Conservation (phyloP, 2,329 filamentous ascomycete genomes). For the Phyllachora maydis region DNA sequence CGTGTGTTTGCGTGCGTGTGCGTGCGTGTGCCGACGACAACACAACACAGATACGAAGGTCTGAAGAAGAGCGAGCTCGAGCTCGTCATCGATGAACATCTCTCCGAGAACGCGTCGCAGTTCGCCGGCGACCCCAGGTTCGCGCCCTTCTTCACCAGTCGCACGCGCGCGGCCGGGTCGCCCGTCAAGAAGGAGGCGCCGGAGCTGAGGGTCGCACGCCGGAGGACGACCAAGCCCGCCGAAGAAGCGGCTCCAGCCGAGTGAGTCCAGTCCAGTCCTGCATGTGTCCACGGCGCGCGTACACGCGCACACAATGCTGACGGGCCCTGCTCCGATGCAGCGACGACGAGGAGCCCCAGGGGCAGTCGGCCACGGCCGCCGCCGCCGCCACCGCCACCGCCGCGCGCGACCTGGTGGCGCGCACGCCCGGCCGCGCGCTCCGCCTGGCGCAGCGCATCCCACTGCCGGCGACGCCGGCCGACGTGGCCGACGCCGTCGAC, state of each 20-base stretch:
- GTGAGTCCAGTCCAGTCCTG: constrained; percentile 14
- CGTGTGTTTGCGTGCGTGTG: not conserved
- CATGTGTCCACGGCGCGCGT: not conserved
- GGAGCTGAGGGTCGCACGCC: constrained; percentile 23
- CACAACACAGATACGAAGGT: constrained; percentile 36
- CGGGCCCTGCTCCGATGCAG: not conserved
- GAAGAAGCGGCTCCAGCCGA: constrained; percentile 21
- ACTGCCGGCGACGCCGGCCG: constrained; percentile 63
- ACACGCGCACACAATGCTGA: not conserved
- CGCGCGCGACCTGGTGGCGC: too few relatives aligned
- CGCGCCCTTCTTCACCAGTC: constrained; percentile 55
- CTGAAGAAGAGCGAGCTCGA: constrained; percentile 68
- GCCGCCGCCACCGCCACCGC: too few relatives aligned
- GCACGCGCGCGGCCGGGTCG: constrained; percentile 35
- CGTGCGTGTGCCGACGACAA: not conserved
- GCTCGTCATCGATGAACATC: constrained; percentile 48
- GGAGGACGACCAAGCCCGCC: constrained; percentile 22
- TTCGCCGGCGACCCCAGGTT: constrained; percentile 45
- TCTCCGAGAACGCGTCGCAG: constrained; percentile 45
- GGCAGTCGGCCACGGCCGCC: constrained; percentile 19
- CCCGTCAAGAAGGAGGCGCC: constrained; percentile 36
- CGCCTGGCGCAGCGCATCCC: constrained; percentile 39
- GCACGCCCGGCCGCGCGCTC: constrained; percentile 28
- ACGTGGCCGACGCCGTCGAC: constrained; percentile 59
- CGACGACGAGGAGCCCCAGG: constrained; percentile 1